A percentile compares a stretch with the other conserved stretches of the same genome.
Evolutionary conservation across 192 early-diverging fungal genomes (phyloP).

Genomic region (Neocallimastix lanati): DNA sequence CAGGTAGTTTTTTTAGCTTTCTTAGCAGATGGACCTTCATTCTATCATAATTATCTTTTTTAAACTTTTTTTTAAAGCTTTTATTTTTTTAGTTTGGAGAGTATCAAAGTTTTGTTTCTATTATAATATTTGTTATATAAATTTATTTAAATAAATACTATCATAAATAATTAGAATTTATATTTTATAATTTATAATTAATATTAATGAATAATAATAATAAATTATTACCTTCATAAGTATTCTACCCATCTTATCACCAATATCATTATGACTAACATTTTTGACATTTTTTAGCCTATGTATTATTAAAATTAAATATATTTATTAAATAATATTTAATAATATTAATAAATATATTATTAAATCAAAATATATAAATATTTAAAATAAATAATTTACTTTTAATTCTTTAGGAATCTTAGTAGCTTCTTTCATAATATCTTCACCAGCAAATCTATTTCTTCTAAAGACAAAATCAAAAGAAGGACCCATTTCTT

Average conservation of each 20-base stretch:
- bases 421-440: constrained; percentile 62
- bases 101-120: constrained; percentile 67
- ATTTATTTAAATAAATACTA: no score
- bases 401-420: constrained; percentile 78
- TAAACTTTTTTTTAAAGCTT: constrained; percentile 60
- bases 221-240: constrained; percentile 41
- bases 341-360: background rate
- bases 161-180: no score
- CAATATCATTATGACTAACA: constrained; percentile 65
- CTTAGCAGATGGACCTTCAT: background rate
- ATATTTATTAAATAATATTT: background rate
- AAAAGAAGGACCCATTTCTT: constrained; percentile 80
- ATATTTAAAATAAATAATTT: background rate
- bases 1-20: background rate
- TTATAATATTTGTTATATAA: background rate
- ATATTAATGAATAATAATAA: no score
- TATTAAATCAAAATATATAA: background rate
- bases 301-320: constrained; percentile 2
- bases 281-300: constrained; percentile 85
- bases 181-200: no score
- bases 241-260: constrained; percentile 76
- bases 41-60: constrained; percentile 18
- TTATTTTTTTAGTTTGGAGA: constrained; percentile 97
- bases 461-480: constrained; percentile 65
- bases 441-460: constrained; percentile 48